Percentiles rank a stretch among this genome's conserved stretches.
These are phyloP conservation scores for Magnaporthales sp. DNA, from an alignment of 2,329 filamentous ascomycete species.

Conservation along the genomic window DNA sequence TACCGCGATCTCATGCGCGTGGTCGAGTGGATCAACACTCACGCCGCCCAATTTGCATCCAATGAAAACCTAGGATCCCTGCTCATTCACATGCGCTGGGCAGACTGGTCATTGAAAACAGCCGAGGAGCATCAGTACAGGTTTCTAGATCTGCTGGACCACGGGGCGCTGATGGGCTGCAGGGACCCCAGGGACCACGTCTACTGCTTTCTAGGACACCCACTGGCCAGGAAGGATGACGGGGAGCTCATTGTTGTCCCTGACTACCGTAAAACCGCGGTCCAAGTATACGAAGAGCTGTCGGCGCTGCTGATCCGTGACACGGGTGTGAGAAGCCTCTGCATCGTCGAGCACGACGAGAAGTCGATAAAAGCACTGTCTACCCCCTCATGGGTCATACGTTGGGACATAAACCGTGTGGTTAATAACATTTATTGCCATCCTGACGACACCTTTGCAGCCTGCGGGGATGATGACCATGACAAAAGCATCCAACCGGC, in stretches of 20 bases:
- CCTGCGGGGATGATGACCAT: neutral
- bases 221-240: neutral
- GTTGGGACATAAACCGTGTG: neutral
- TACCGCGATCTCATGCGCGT: neutral
- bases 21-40: neutral
- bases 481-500: neutral
- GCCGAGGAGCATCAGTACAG: neutral
- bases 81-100: neutral
- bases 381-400: neutral
- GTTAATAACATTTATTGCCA: neutral
- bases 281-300: neutral
- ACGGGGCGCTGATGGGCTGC: neutral
- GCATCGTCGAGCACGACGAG: conserved; percentile 1
- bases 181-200: conserved; percentile 2
- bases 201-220: conserved; percentile 2
- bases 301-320: neutral
- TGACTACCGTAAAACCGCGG: neutral
- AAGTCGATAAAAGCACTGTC: neutral
- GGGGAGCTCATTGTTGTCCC: neutral
- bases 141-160: neutral
- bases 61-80: neutral
- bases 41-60: neutral
- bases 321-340: neutral
- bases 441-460: neutral
- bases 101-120: neutral